A percentile compares a stretch with the other conserved stretches of the same genome.
These are phyloP conservation scores for Fusarium sp. DNA, from an alignment of 2,329 filamentous ascomycete species.

Conservation along the genomic window DNA sequence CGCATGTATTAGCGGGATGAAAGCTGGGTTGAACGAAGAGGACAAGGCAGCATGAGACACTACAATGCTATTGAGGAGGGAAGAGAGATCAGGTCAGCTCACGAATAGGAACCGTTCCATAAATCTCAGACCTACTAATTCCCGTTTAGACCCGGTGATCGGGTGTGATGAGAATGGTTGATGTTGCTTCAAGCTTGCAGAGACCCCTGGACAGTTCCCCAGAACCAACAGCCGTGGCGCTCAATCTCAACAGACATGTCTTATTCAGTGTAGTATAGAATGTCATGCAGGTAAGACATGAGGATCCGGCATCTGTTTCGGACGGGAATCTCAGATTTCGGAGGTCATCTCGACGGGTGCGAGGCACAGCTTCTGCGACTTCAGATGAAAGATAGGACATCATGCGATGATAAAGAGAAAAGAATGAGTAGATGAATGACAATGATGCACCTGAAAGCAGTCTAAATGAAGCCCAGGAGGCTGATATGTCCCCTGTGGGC, in stretches of 20 bases:
- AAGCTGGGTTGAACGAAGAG: neutral
- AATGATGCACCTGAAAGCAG: accelerated
- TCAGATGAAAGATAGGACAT: neutral
- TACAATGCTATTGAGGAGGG: neutral
- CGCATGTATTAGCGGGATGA: neutral
- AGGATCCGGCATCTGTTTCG: conserved; percentile 18
- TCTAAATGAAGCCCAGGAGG: accelerated
- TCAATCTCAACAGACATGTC: neutral
- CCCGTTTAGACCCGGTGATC: too few species aligned
- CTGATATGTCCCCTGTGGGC: neutral
- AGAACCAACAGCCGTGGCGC: neutral
- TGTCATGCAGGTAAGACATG: conserved; percentile 18
- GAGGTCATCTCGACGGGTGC: conserved; percentile 3
- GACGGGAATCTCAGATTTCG: conserved; percentile 31
- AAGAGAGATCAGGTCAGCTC: neutral
- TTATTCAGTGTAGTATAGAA: neutral
- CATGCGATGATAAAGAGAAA: neutral
- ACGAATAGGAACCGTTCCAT: neutral
- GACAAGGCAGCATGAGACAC: neutral
- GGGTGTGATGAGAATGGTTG: neutral
- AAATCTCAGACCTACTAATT: neutral
- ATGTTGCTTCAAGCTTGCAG: neutral
- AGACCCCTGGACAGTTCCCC: neutral
- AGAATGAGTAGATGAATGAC: too few species aligned
- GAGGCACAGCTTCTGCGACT: conserved; percentile 2